These are phyloP conservation scores for Euphorbia lathyris DNA, from an alignment of 345 rosid genomes.

Conservation along the genomic window DNA sequence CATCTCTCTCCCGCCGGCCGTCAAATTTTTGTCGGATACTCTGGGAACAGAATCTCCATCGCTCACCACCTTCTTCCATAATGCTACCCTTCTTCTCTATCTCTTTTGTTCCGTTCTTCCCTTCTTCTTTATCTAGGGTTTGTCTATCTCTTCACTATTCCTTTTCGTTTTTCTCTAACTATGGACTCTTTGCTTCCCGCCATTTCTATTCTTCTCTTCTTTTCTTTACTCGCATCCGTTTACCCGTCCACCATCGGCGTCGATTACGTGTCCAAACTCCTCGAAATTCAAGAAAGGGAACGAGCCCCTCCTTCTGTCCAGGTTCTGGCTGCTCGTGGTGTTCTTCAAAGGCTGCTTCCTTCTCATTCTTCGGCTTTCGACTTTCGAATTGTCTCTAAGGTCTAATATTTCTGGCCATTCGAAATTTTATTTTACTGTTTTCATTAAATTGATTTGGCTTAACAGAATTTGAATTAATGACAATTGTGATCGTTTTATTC, in stretches of 20 bases:
- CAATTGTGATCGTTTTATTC: background rate
- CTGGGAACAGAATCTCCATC: slow-evolving; percentile 7
- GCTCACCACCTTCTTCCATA: background rate
- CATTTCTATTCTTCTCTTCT: slow-evolving; percentile 10
- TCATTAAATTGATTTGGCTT: background rate
- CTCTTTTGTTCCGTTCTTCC: background rate
- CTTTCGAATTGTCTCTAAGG: slow-evolving; percentile 53
- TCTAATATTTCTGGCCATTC: slow-evolving; percentile 7
- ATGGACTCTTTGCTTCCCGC: slow-evolving; percentile 35
- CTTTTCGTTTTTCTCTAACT: background rate
- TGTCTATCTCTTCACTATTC: slow-evolving; percentile 17
- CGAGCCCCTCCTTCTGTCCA: slow-evolving; percentile 59
- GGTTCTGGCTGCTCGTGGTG: slow-evolving; percentile 51
- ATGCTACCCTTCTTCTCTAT: slow-evolving; percentile 5
- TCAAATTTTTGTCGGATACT: slow-evolving; percentile 6
- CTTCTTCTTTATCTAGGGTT: background rate
- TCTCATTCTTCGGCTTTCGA: slow-evolving; percentile 50
- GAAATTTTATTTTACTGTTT: background rate
- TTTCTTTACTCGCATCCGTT: slow-evolving; percentile 21
- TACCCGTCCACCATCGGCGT: slow-evolving; percentile 55
- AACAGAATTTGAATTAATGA: background rate
- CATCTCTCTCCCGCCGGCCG: slow-evolving; percentile 23
- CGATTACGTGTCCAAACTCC: slow-evolving; percentile 51
- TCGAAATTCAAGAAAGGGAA: slow-evolving; percentile 59
- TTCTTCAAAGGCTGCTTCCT: slow-evolving; percentile 56